Evolutionary conservation across 2,329 filamentous ascomycete species (phyloP).

Genomic region (Podosphaera leucotricha): DNA sequence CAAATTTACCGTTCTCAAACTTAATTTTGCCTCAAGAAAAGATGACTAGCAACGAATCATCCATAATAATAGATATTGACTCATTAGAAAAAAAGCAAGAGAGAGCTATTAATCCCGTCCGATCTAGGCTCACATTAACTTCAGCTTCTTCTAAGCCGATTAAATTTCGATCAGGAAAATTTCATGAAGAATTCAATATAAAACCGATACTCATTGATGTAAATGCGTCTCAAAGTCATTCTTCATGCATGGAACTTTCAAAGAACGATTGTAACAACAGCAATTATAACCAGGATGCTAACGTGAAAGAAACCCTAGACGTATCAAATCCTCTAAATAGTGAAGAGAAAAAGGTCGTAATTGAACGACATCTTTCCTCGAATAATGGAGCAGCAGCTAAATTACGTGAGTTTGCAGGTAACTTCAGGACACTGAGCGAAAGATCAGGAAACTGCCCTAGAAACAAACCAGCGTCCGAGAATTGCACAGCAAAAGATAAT

Average conservation of each 20-base stretch:
- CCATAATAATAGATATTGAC: constrained; percentile 11
- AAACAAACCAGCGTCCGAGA: constrained; percentile 1
- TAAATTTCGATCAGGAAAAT: constrained; percentile 12
- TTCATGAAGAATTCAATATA: constrained; percentile 13
- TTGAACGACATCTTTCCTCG: constrained; percentile 6
- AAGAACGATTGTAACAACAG: constrained; percentile 6
- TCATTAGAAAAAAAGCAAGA: constrained; percentile 12
- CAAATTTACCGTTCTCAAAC: constrained; percentile 4
- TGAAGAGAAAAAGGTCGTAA: constrained; percentile 6
- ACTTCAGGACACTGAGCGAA: constrained; percentile 2
- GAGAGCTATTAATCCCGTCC: constrained; percentile 1
- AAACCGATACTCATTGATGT: constrained; percentile 1
- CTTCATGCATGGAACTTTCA: constrained; percentile 5
- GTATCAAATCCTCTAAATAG: constrained; percentile 5
- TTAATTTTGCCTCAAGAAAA: constrained; percentile 4
- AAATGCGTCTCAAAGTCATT: constrained; percentile 3
- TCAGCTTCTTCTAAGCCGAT: constrained; percentile 6
- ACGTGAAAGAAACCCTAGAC: constrained; percentile 7
- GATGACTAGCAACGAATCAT: constrained; percentile 7
- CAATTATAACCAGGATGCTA: constrained; percentile 7
- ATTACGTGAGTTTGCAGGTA: constrained; percentile 1
- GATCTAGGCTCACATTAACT: constrained; percentile 7
- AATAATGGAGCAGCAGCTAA: constrained; percentile 3
- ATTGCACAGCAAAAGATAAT: constrained; percentile 7
- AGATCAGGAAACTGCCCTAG: background rate